Evolutionary conservation across 2,329 filamentous ascomycete species (phyloP).

Genomic region (Diaporthe sp.): DNA sequence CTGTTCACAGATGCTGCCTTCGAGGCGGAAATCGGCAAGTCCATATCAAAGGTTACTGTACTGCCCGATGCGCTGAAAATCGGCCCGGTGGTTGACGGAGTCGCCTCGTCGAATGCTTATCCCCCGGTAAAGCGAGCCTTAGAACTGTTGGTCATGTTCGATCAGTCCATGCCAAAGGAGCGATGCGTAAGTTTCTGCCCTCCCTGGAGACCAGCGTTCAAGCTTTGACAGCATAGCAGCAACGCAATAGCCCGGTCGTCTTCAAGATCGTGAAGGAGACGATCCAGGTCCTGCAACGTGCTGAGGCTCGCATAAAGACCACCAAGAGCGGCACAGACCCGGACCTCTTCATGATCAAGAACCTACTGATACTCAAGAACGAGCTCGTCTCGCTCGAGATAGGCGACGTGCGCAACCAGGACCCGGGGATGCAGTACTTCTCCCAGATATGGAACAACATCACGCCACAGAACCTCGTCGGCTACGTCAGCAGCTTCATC

Average conservation of each 20-base stretch:
- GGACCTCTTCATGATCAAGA: constrained; percentile 93
- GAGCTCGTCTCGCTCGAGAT: constrained; percentile 97
- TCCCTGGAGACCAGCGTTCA: neutral
- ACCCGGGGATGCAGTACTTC: constrained; percentile 68
- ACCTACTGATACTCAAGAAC: constrained; percentile 94
- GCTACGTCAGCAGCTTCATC: constrained; percentile 69
- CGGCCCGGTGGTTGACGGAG: constrained; percentile 57
- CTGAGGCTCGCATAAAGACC: constrained; percentile 76
- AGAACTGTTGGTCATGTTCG: constrained; percentile 70
- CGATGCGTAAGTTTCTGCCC: constrained; percentile 60
- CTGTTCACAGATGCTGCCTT: constrained; percentile 64
- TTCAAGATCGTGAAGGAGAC: constrained; percentile 88
- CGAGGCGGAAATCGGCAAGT: constrained; percentile 65
- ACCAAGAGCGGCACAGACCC: constrained; percentile 73
- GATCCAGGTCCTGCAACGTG: constrained; percentile 82
- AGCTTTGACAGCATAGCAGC: constrained; percentile 44
- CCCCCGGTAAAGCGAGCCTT: constrained; percentile 68
- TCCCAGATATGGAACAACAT: constrained; percentile 73
- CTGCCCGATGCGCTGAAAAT: constrained; percentile 62
- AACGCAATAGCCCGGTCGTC: constrained; percentile 65
- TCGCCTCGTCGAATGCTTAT: constrained; percentile 67
- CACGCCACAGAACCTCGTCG: constrained; percentile 66
- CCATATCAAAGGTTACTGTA: constrained; percentile 60
- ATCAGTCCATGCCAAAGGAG: constrained; percentile 72
- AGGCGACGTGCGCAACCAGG: constrained; percentile 69